phyloP scores from a whole-genome alignment of 345 rosid species.

The Turritis glabra region DNA sequence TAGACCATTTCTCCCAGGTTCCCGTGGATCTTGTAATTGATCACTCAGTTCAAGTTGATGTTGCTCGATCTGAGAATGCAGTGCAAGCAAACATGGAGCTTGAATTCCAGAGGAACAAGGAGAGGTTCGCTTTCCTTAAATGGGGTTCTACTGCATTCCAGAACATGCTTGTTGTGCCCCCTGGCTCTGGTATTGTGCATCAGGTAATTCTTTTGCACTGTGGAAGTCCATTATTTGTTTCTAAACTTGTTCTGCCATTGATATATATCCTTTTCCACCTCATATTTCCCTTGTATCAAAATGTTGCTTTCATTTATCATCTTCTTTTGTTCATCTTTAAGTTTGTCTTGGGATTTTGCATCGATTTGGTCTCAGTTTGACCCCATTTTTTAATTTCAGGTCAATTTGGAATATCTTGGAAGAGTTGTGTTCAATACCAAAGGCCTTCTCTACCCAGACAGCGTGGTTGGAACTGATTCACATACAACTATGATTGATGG shows the following conservation, averaged over 20 bases:
- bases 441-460: conserved; percentile 84
- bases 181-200: conserved; percentile 99
- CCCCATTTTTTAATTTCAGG: conserved; percentile 53
- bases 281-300: neutral
- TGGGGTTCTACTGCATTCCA: conserved; percentile 94
- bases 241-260: neutral
- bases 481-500: conserved; percentile 99
- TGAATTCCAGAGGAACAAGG: conserved; percentile 94
- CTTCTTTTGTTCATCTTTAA: neutral
- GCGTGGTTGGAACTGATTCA: conserved; percentile 98
- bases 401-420: conserved; percentile 96
- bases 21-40: conserved; percentile 99
- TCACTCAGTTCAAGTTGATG: conserved; percentile 99
- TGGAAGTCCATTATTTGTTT: neutral
- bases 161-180: conserved; percentile 99
- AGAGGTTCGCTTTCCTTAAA: conserved; percentile 95
- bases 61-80: conserved; percentile 90
- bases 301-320: neutral
- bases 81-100: conserved; percentile 96
- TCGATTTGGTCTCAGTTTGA: neutral
- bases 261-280: neutral
- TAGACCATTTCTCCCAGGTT: conserved; percentile 34
- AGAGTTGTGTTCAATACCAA: conserved; percentile 90
- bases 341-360: neutral
- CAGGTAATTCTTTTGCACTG: conserved; percentile 57